Conservation (phyloP, 1,284 basidiomycete species). For the Rhodotorula sp. region DNA sequence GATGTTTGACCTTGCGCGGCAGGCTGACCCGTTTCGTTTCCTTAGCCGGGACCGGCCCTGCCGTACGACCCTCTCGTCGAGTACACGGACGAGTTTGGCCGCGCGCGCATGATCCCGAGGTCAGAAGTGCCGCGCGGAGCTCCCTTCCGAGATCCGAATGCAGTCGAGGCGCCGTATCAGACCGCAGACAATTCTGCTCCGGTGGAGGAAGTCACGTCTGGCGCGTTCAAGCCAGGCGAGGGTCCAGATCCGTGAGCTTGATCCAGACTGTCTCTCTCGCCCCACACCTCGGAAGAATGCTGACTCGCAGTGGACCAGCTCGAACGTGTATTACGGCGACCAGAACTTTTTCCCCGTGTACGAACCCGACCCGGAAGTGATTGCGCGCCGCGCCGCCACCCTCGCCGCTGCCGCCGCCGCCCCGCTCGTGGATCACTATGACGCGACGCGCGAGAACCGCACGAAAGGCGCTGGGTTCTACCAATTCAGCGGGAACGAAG, state of each 20-base stretch:
- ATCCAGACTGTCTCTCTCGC: slow-evolving; percentile 41
- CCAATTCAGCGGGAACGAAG: slow-evolving; percentile 79
- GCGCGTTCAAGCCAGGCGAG: slow-evolving; percentile 40
- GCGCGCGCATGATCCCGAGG: slow-evolving; percentile 63
- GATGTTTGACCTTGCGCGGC: background rate
- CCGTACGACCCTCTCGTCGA: slow-evolving; percentile 68
- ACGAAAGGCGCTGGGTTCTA: slow-evolving; percentile 88
- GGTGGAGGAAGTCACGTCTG: background rate
- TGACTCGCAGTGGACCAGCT: slow-evolving; percentile 48
- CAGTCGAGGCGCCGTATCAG: slow-evolving; percentile 26
- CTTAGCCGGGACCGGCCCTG: slow-evolving; percentile 8
- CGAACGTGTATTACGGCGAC: slow-evolving; percentile 58
- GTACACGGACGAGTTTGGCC: slow-evolving; percentile 82
- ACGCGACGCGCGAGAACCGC: slow-evolving; percentile 75
- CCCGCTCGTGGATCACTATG: slow-evolving; percentile 72
- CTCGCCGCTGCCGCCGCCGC: slow-evolving; percentile 47
- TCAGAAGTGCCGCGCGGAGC: slow-evolving; percentile 74
- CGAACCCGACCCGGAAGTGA: slow-evolving; percentile 70
- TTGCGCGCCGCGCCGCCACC: slow-evolving; percentile 36
- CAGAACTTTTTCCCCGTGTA: slow-evolving; percentile 78
- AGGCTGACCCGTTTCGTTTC: background rate
- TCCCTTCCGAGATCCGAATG: slow-evolving; percentile 46
- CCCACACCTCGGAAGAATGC: slow-evolving; percentile 30
- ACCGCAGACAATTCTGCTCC: background rate
- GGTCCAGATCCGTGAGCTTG: slow-evolving; percentile 54